Evolutionary conservation across 140 eudicot species (phyloP), one percentile per base, ranked within the genome.

Genomic region (Bidens hawaiensis): DNA sequence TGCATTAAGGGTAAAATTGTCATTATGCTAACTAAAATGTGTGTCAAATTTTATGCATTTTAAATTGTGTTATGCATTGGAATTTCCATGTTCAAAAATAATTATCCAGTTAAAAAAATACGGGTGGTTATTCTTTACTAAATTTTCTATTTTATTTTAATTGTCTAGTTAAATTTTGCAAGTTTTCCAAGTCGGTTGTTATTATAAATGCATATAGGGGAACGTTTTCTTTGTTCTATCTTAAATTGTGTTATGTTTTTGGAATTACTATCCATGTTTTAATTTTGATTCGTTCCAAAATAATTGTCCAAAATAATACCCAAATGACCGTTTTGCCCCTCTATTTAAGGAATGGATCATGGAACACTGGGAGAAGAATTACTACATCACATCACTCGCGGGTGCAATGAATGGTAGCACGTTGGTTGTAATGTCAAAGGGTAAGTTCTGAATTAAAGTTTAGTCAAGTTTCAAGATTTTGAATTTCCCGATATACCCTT

Each of bases 281-380:
- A 30, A 0, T 2, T 33, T 33, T 33, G 6, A 48, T 14, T 48
- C 19, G 0, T 2, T 5, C 50, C 50, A 1, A n/a, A 14, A 2
- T n/a, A 45, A 4, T 30, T 30, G 36, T 24, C 19, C 6, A 14
- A 53, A 3, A 27, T 26, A 53, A n/a, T n/a, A n/a, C n/a, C n/a
- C 6, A 53, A 25, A 1, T 42, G 23, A 17, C 49, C 18, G 38
- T 28, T 38, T 40, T 41, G 30, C 12, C 21, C 42, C 2, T 59
- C n/a, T 75, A 31, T 24, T 54, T 16, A 82, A n/a, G 88, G 88
- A 82, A 19, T 82, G 88, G 88, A 82, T 82, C 75, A 78, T 82
- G 88, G 88, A 82, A 62, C 88, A 82, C 65, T 82, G 88, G 88
- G 88, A 78, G 58, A 82, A 82, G 71, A 82, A 68, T 56, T 82